These are phyloP conservation scores for Peronospora tabacina DNA, from an alignment of 352 stramenopile genomes.

Conservation along the genomic window DNA sequence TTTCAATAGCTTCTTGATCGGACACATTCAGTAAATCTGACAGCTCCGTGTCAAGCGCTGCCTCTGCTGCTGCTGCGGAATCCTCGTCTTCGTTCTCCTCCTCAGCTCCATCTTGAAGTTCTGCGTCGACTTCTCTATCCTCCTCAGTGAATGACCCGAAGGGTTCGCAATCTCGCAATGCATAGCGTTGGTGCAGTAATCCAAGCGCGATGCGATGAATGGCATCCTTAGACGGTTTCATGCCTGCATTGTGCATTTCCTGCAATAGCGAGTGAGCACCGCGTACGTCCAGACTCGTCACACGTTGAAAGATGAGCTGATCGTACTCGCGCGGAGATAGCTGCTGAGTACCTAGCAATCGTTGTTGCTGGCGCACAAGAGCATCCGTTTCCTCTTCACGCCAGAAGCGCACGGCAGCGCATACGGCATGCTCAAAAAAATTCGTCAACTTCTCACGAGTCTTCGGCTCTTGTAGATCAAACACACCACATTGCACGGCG, in stretches of 20 bases:
- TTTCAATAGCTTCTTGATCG: slow-evolving; percentile 40
- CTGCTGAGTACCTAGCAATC: slow-evolving; percentile 26
- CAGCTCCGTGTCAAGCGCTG: slow-evolving; percentile 29
- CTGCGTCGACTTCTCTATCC: slow-evolving; percentile 5
- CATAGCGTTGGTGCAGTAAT: slow-evolving; percentile 40
- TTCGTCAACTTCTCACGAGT: slow-evolving; percentile 34
- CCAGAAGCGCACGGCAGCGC: slow-evolving; percentile 53
- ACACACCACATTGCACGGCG: slow-evolving; percentile 11
- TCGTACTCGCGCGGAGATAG: slow-evolving; percentile 50
- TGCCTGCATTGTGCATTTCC: slow-evolving; percentile 74
- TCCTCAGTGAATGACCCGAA: slow-evolving; percentile 1
- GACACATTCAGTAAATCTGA: slow-evolving; percentile 31
- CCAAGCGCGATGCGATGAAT: slow-evolving; percentile 69
- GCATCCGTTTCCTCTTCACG: slow-evolving; percentile 44
- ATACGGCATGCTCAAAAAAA: slow-evolving; percentile 53
- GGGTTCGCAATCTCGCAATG: not conserved
- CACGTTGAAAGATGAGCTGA: slow-evolving; percentile 56
- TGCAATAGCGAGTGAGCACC: slow-evolving; percentile 57
- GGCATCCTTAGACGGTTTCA: slow-evolving; percentile 51
- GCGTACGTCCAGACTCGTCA: slow-evolving; percentile 38
- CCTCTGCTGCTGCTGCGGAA: slow-evolving; percentile 8
- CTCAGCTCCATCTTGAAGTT: slow-evolving; percentile 7
- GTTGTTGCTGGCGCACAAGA: slow-evolving; percentile 48
- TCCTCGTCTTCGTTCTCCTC: slow-evolving; percentile 10
- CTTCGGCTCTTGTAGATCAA: slow-evolving; percentile 12